Evolutionary conservation across 305 asterid genomes (phyloP).

Genomic region (Solanum chacoense): DNA sequence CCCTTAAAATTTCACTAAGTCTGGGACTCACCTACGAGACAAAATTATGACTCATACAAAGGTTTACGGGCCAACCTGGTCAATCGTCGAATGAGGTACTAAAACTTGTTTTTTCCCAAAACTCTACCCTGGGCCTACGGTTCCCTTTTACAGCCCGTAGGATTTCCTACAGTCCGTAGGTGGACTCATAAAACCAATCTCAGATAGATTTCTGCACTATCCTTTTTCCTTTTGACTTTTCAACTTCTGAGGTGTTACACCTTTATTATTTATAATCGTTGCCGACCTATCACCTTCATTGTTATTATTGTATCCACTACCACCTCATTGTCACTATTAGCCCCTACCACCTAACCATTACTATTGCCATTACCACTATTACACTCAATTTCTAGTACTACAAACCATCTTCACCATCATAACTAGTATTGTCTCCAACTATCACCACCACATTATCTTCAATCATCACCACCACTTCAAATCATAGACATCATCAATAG

Average conservation of each 20-base stretch:
- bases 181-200: not conserved
- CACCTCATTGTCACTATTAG: not conserved
- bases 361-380: not conserved
- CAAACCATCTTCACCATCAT: not conserved
- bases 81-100: not conserved
- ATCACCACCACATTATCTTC: not conserved
- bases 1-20: not conserved
- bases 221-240: not conserved
- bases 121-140: not conserved
- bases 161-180: not conserved
- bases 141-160: not conserved
- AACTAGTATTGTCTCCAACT: not conserved
- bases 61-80: not conserved
- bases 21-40: not conserved
- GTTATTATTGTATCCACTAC: not conserved
- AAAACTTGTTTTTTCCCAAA: not conserved
- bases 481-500: not conserved
- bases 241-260: not conserved
- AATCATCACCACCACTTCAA: not conserved
- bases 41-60: not conserved
- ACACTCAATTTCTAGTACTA: not conserved
- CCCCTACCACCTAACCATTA: not conserved
- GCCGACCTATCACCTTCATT: not conserved
- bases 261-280: not conserved
- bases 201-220: not conserved